Evolutionary conservation across 306 rosid genomes (phyloP), one percentile per base, ranked within the genome.

Genomic region (Sphenostylis stenocarpa): DNA sequence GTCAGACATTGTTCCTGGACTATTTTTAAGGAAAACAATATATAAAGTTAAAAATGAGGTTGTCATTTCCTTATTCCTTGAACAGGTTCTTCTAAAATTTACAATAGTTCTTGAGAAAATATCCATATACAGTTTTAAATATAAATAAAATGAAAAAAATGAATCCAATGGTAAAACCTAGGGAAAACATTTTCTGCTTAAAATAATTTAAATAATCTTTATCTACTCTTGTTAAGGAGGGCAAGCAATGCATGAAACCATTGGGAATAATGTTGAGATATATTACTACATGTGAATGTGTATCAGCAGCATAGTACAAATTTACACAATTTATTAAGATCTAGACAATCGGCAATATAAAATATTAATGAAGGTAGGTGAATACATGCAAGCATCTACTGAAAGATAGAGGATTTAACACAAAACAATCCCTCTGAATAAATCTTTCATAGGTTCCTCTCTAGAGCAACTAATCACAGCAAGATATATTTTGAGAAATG

Each of bases 321-420:
- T 19, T 29, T 21, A 31, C 28, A 82, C 14, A 23, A 62, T 10
- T 69, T 82, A 68, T 19, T 53, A 70, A 41, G 49, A 82, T 70
- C 51, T 29, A 47, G 31, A 57, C 64, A 36, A 44, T 63, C 75
- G 47, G 57, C 77, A 56, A 65, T 17, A 43, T 34, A 44, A 72
- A 36, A 33, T 36, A 82, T 58, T 45, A 57, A 29, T 53, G 38
- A 61, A 57, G 23, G 17, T 56, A 20, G 26, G 63, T n/a, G 21
- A 74, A 31, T 6, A 24, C 12, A 74, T 16, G 33, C 55, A 61
- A 49, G 48, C 15, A 26, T 68, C 58, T 81, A 10, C 66, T 24
- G 52, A 45, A 33, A 51, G 15, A 64, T 21, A 52, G 28, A 52
- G 57, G 48, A 67, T 38, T 74, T 57, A 26, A 43, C 43, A 81